Evolutionary conservation across 805 yeast genomes (phyloP).

Genomic region (Saitoella complicata): DNA sequence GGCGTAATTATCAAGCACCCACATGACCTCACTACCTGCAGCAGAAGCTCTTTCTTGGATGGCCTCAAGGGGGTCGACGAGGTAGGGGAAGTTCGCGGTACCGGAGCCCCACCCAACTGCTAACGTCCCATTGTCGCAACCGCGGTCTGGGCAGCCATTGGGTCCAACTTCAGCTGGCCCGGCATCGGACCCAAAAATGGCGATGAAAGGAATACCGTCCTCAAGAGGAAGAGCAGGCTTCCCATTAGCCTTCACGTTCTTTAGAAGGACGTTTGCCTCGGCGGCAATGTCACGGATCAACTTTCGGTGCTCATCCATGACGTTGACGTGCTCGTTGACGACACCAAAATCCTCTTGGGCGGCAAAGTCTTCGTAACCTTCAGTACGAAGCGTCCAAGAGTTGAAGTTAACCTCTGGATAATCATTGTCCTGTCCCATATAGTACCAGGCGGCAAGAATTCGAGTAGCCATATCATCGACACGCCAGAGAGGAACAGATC

Average conservation of each 20-base stretch:
- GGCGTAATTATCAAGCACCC: no score
- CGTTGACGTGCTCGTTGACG: slow-evolving; percentile 40
- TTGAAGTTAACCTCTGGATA: slow-evolving; percentile 36
- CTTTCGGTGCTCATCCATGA: slow-evolving; percentile 25
- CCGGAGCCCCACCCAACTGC: no score
- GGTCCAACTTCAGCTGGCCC: no score
- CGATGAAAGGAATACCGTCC: no score
- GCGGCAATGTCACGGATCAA: slow-evolving; percentile 38
- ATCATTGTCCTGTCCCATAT: slow-evolving; percentile 26
- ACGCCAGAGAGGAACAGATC: slow-evolving; percentile 34
- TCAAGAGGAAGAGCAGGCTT: no score
- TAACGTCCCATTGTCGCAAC: no score
- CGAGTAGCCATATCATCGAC: slow-evolving; percentile 48
- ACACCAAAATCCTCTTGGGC: slow-evolving; percentile 36
- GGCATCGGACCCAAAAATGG: no score
- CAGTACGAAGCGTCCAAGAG: slow-evolving; percentile 42
- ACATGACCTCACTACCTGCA: no score
- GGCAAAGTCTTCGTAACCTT: slow-evolving; percentile 38
- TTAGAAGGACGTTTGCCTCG: slow-evolving; percentile 41
- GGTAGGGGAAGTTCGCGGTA: no score
- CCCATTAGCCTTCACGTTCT: slow-evolving; percentile 36
- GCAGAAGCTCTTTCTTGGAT: no score
- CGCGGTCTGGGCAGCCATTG: no score
- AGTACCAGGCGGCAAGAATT: slow-evolving; percentile 40
- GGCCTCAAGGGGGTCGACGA: no score